Conservation (phyloP, 305 asterid species). For the Fraxinus paxiana region DNA sequence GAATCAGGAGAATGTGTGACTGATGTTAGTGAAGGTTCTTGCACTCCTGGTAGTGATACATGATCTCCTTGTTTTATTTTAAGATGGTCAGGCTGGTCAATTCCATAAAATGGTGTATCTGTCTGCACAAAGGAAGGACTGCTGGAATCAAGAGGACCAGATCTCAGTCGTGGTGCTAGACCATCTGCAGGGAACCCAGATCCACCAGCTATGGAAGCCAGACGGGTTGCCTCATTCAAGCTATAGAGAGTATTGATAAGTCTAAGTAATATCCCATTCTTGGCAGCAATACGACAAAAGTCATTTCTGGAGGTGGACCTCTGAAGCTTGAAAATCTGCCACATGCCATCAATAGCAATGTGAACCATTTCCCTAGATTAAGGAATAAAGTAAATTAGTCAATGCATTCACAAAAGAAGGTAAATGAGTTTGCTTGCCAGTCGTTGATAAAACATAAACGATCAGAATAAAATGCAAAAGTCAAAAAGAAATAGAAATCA, state of each 20-base stretch:
- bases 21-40: constrained; percentile 65
- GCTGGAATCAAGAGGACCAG: constrained; percentile 67
- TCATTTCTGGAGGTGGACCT: constrained; percentile 87
- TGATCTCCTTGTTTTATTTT: constrained; percentile 71
- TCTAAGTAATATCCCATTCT: constrained; percentile 84
- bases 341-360: constrained; percentile 99
- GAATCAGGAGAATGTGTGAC: constrained; percentile 66
- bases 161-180: constrained; percentile 59
- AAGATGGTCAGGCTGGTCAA: constrained; percentile 59
- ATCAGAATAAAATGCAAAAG: not conserved
- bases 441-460: not conserved
- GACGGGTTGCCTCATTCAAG: constrained; percentile 89
- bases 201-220: constrained; percentile 69
- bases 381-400: constrained; percentile 26
- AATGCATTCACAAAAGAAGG: not conserved
- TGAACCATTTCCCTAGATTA: constrained; percentile 95
- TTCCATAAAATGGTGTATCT: constrained; percentile 56
- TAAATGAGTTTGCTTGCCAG: not conserved
- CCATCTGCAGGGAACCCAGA: constrained; percentile 70
- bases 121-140: constrained; percentile 53
- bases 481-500: not conserved
- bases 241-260: constrained; percentile 90
- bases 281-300: constrained; percentile 94
- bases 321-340: constrained; percentile 99
- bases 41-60: constrained; percentile 44